Percentiles rank a stretch among this genome's conserved stretches.
Evolutionary conservation across 208 protist genomes (phyloP).

Genomic region (Hexamita inflata): DNA sequence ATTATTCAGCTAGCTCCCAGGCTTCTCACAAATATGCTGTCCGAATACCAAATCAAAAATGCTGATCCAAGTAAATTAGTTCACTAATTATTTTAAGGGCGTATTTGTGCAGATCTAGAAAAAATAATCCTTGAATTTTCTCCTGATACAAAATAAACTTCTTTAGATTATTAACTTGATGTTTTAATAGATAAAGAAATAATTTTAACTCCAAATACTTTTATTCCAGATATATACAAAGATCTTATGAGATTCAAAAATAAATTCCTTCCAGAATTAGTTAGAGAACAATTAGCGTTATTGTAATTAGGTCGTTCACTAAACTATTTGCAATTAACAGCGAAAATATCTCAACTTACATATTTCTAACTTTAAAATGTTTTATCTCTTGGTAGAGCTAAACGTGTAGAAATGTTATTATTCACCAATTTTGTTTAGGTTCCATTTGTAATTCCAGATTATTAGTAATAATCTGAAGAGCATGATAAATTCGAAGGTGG

Average conservation of each 20-base stretch:
- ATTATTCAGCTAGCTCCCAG: not conserved
- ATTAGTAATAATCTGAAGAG: not conserved
- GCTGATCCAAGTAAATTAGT: not conserved
- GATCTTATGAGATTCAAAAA: not conserved
- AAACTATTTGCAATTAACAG: slow-evolving; percentile 3
- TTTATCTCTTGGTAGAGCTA: not conserved
- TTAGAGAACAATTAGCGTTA: not conserved
- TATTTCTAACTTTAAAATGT: not conserved
- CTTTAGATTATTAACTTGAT: slow-evolving; percentile 3
- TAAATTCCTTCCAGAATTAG: slow-evolving; percentile 6
- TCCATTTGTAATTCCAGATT: slow-evolving; percentile 20
- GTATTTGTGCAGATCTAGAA: slow-evolving; percentile 4
- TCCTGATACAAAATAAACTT: not conserved
- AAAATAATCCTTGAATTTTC: not conserved
- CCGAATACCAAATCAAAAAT: not conserved
- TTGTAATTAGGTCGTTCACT: not conserved
- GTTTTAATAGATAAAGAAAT: not conserved
- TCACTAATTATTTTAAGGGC: not conserved
- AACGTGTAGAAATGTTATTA: not conserved
- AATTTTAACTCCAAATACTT: not conserved
- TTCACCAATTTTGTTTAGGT: not conserved
- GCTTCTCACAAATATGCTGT: not conserved
- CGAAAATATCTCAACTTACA: slow-evolving; percentile 7
- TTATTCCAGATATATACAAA: not conserved
- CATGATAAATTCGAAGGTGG: slow-evolving; percentile 21